phyloP scores from a whole-genome alignment of 768 basidiomycete genomes.

The Trametes sanguinea region DNA sequence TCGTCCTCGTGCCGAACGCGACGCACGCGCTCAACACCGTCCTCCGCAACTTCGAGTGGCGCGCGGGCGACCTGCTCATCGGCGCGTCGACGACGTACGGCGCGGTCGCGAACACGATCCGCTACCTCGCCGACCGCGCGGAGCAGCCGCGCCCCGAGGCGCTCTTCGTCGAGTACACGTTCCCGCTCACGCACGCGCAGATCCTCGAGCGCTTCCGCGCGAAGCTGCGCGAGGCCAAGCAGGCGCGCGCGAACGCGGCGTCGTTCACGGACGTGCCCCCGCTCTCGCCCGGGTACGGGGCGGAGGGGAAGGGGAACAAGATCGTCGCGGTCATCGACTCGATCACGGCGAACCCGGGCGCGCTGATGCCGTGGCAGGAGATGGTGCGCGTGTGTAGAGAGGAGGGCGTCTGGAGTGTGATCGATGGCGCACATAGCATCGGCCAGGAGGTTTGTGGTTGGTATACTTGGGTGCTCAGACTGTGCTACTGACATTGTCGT shows the following conservation, averaged over 20 bases:
- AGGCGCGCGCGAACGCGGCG: constrained; percentile 8
- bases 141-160: constrained; percentile 49
- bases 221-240: constrained; percentile 37
- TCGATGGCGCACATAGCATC: constrained; percentile 81
- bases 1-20: constrained; percentile 62
- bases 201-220: constrained; percentile 54
- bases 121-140: constrained; percentile 54
- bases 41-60: constrained; percentile 67
- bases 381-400: constrained; percentile 65
- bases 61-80: constrained; percentile 65
- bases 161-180: constrained; percentile 56
- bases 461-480: too few relatives aligned
- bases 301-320: constrained; percentile 38
- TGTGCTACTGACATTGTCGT: too few relatives aligned
- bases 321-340: constrained; percentile 71
- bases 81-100: constrained; percentile 48
- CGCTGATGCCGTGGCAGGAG: constrained; percentile 68
- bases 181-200: constrained; percentile 48
- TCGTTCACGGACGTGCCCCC: constrained; percentile 21
- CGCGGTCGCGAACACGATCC: constrained; percentile 52
- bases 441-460: constrained; percentile 60
- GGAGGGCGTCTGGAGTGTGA: constrained; percentile 62
- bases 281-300: constrained; percentile 7
- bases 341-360: constrained; percentile 64
- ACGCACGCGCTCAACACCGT: constrained; percentile 69